These are phyloP conservation scores for Friedmanniomyces endolithicus DNA, from an alignment of 495 filamentous ascomycete genomes.

Conservation along the genomic window DNA sequence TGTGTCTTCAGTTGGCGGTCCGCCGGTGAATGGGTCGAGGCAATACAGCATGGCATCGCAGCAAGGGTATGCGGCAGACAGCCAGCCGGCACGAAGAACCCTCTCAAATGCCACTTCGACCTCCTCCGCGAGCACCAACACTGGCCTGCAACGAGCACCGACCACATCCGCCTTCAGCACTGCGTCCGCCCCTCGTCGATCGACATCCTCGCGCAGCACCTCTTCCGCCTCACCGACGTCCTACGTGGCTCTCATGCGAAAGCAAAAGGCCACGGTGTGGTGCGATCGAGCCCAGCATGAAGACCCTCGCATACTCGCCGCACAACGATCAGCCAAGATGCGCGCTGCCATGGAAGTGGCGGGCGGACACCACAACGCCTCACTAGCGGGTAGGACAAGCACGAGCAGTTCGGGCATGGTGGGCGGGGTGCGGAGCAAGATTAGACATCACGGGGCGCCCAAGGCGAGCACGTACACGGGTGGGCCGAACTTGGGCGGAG, in stretches of 20 bases:
- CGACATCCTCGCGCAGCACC: conserved; percentile 58
- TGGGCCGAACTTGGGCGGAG: conserved; percentile 49
- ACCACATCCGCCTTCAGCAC: conserved; percentile 33
- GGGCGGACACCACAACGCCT: conserved; percentile 32
- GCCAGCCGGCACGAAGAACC: conserved; percentile 26
- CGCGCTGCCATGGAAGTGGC: conserved; percentile 71
- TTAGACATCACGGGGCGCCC: conserved; percentile 63
- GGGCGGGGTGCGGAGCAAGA: conserved; percentile 51
- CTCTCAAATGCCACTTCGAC: conserved; percentile 36
- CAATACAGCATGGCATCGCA: conserved; percentile 9
- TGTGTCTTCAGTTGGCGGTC: background rate
- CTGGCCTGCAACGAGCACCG: conserved; percentile 24
- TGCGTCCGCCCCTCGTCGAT: conserved; percentile 52
- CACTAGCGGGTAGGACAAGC: conserved; percentile 11
- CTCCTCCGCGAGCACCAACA: conserved; percentile 26
- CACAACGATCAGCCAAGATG: conserved; percentile 71
- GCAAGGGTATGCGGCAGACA: conserved; percentile 2
- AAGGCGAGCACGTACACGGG: conserved; percentile 60
- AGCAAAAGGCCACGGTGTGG: conserved; percentile 97
- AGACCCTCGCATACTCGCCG: conserved; percentile 69
- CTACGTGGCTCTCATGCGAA: conserved; percentile 88
- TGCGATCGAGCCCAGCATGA: conserved; percentile 89
- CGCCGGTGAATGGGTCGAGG: background rate
- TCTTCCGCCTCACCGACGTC: conserved; percentile 51
- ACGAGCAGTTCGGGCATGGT: conserved; percentile 23